Base-by-base conservation (phyloP, 805 yeast species). In the Saccharomycopsis sp. region DNA sequence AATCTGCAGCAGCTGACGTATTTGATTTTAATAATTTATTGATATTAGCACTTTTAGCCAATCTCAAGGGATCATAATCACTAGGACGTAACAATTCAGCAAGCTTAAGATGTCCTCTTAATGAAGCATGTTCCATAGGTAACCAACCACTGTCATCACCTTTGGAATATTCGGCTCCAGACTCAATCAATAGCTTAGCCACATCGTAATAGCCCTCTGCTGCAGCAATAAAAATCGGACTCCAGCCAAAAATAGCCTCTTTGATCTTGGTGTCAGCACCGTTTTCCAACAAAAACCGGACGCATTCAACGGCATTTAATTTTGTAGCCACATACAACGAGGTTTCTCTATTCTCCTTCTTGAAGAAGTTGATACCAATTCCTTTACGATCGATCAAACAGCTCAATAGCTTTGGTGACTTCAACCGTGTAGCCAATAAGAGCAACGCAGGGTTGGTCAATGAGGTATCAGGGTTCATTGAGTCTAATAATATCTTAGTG, bases 71-170 rank as follows among this genome's bases (percentile, higher is more conserved):
- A 54, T 74, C 71, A 58, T 72, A 76, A 63, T 79, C 73, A 2
- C 64, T 58, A 9, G 88, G 88, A 34, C 77, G 77, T 57, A 93
- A 73, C 66, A 82, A 65, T 56, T 82, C 82, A 1, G 94, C 85
- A 42, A 89, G 80, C 1, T 75, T 78, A 59, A 92, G 73, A 69
- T 91, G 96, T 3, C 98, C 98, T 65, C 97, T 79, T 52, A 93
- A 75, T 54, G 89, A 85, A 0, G 97, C 97, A 70, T 93, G 98
- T 67, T 93, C 98, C 84, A 90, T 84, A n/a, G 98, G 97, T 19
- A 90, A 83, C 98, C 98, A 93, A 0, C 97, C 97, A 56, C 94
- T 86, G 52, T 83, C 86, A 72, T 93, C 98, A 17, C 80, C 77
- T 25, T 75, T 71, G 51, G 80, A 78, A 59, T 73, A 80, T 5